Evolutionary conservation across 805 yeast species (phyloP), one percentile per base, ranked within the genome.

Genomic region (Yamadazyma akitaensis): DNA sequence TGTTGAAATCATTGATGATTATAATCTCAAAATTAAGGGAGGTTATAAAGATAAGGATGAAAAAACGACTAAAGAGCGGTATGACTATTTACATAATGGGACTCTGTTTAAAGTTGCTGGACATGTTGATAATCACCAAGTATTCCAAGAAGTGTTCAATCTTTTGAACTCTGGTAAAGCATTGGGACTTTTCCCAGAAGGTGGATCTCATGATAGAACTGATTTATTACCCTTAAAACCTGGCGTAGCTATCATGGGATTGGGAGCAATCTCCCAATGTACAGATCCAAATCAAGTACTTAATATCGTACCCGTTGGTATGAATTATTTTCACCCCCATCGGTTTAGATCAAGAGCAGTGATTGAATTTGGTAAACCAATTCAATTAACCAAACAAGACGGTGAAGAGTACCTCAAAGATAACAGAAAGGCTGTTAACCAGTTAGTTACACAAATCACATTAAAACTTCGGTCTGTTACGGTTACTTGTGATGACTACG

Each of bases 221-320:
- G 69, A 67, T 40, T 62, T 71, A 42, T 59, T 70, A 35, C 76
- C 76, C 14, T 58, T 71, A 47, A 71, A 70, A 46, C 74, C 76
- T 0, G 76, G 76, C 1, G 75, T 71, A 19, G 75, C 75, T 2
- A 65, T 71, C 14, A 71, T 71, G 76, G 76, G 75, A 0, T 50
- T 71, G 24, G 76, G 76, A 2, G 69, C 75, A 1, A 63, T 64
- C 10, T 65, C 69, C 0, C 57, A 63, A 37, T 54, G 66, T 4
- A 51, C 44, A 11, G 52, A 53, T 38, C 58, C 55, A 7, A 48
- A 57, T 6, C 60, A 54, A 18, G 62, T 60, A 2, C 64, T 71
- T 8, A 62, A 57, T 40, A 59, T 71, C 21, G 61, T 71, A 6
- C 76, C 75, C 0, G 72, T 68, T 3, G 76, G 76, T 8, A 53